A percentile compares a stretch with the other conserved stretches of the same genome.
phyloP scores from a whole-genome alignment of 805 yeast species.

The Candida endomychidarum region DNA sequence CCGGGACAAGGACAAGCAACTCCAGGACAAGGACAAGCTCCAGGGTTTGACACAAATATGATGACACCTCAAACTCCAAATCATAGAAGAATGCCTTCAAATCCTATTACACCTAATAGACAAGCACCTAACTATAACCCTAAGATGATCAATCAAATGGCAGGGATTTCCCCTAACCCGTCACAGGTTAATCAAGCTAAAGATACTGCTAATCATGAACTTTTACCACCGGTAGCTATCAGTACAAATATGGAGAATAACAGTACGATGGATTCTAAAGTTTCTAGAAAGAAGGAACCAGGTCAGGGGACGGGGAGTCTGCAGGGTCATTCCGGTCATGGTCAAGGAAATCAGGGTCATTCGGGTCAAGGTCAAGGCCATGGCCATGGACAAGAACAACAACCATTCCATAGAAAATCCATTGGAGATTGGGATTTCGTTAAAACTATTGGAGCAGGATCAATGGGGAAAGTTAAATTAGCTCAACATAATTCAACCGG shows the following conservation, averaged over 20 bases:
- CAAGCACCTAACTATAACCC: slow-evolving; percentile 13
- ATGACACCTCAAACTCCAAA: slow-evolving; percentile 15
- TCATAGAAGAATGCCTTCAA: slow-evolving; percentile 15
- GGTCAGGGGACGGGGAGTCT: no score
- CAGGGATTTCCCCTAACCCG: slow-evolving; percentile 4
- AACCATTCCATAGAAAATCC: slow-evolving; percentile 76
- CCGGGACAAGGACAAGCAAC: background rate
- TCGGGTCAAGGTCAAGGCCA: no score
- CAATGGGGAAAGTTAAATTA: slow-evolving; percentile 97
- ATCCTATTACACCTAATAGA: slow-evolving; percentile 10
- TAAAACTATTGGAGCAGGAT: slow-evolving; percentile 96
- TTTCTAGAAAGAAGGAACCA: slow-evolving; percentile 8
- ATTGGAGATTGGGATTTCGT: slow-evolving; percentile 97
- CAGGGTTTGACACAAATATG: slow-evolving; percentile 6
- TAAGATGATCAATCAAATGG: slow-evolving; percentile 12
- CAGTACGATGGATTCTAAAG: slow-evolving; percentile 11
- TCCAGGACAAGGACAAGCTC: background rate
- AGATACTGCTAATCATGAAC: slow-evolving; percentile 16
- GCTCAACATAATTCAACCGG: slow-evolving; percentile 82
- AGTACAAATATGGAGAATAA: slow-evolving; percentile 10
- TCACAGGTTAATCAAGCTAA: slow-evolving; percentile 2
- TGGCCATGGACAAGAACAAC: slow-evolving; percentile 18
- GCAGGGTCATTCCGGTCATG: no score
- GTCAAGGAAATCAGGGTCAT: no score
- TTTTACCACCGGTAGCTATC: slow-evolving; percentile 34